Evolutionary conservation across 2,329 filamentous ascomycete genomes (phyloP), one percentile per base, ranked within the genome.

Genomic region (Ambrosiella cleistominuta): DNA sequence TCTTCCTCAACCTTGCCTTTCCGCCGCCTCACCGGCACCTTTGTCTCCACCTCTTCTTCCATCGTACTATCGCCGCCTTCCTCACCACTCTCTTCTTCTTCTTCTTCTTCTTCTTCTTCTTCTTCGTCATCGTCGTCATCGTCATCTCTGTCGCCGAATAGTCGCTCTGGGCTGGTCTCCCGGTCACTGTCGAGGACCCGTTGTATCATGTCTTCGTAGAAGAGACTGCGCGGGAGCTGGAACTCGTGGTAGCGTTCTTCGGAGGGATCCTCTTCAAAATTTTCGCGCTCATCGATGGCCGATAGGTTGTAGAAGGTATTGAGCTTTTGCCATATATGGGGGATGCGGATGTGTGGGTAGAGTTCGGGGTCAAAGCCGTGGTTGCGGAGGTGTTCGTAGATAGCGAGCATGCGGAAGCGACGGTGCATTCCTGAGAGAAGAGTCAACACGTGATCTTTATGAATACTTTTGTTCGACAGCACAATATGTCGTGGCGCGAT

Each of bases 261-360:
- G 17, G 77, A 75, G 38, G 75, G 73, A 40, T 80, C 75, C 36
- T 81, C 80, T 39, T 85, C 80, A 62, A 74, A 74, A 67, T 83
- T 77, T 68, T 88, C 91, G 65, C 89, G 82, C 67, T 95, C 88
- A 69, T 97, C 88, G 60, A 96, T 83, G 45, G 84, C 79, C 54
- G 86, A 80, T 37, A 97, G 78, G 69, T 95, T 88, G 72, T 95
- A 98, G 62, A 93, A 80, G 39, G 81, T 81, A 38, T 78, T 73
- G 9, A 98, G 76, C 70, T 97, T 97, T 64, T 79, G 77, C 91
- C 93, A 97, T 63, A 98, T 95, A 45, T 86, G 85, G 0, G 87
- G 85, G 63, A 95, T 93, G 60, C 85, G 84, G 45, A 88, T 96
- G 71, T 98, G 93, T 13, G 79, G 78, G 64, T 81, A 74, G 63